phyloP scores from a whole-genome alignment of 805 yeast species.

The Myxozyma udenii region DNA sequence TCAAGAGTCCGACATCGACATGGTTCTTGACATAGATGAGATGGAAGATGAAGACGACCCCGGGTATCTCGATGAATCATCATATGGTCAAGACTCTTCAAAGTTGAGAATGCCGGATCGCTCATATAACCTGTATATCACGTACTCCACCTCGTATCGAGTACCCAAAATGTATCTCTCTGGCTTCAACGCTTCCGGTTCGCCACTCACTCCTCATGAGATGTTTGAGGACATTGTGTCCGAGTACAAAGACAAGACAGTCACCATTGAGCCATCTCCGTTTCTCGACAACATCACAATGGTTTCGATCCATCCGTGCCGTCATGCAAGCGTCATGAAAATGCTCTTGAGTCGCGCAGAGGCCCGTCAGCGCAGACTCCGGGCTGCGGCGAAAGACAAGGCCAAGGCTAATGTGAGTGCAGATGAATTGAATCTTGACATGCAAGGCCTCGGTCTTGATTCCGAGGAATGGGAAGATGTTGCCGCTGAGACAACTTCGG shows the following conservation, averaged over 20 bases:
- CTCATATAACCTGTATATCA: conserved; percentile 82
- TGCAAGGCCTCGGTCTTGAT: conserved; percentile 39
- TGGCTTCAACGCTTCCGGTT: conserved; percentile 80
- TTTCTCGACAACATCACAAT: conserved; percentile 63
- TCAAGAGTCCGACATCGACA: conserved; percentile 8
- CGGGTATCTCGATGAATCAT: conserved; percentile 14
- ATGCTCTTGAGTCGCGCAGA: conserved; percentile 75
- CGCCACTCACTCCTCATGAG: conserved; percentile 78
- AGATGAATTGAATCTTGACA: conserved; percentile 19
- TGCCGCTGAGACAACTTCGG: conserved; percentile 18
- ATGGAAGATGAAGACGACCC: conserved; percentile 28
- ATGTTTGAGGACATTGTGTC: conserved; percentile 94
- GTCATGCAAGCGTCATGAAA: conserved; percentile 92
- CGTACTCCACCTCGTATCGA: conserved; percentile 90
- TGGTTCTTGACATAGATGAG: conserved; percentile 24
- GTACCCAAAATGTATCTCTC: conserved; percentile 93
- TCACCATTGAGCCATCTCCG: conserved; percentile 91
- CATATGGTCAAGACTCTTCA: conserved; percentile 22
- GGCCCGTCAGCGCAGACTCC: conserved; percentile 29
- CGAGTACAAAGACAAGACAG: conserved; percentile 93
- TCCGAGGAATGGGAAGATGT: conserved; percentile 35
- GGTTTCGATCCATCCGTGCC: conserved; percentile 94
- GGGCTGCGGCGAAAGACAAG: conserved; percentile 9
- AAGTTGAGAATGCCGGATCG: conserved; percentile 41
- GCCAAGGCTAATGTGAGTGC: conserved; percentile 5